These are phyloP conservation scores for Stromatinia cepivora DNA, from an alignment of 2,329 filamentous ascomycete genomes.

Conservation along the genomic window DNA sequence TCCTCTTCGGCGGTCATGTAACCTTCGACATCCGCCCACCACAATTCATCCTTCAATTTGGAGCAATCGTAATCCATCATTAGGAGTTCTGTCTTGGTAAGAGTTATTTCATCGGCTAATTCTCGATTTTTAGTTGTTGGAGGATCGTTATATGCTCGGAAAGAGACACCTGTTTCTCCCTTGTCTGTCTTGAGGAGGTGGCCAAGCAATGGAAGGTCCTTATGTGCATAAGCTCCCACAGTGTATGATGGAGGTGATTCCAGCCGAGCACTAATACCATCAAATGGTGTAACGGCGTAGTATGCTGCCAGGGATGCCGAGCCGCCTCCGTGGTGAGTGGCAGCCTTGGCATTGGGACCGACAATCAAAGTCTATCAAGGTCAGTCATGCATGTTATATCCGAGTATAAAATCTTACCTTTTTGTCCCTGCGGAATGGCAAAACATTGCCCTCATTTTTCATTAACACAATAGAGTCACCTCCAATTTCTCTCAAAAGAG, in stretches of 20 bases:
- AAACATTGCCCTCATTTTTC: slow-evolving; percentile 58
- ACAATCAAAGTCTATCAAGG: slow-evolving; percentile 50
- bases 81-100: slow-evolving; percentile 47
- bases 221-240: slow-evolving; percentile 63
- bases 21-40: slow-evolving; percentile 45
- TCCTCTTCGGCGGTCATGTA: slow-evolving; percentile 38
- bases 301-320: slow-evolving; percentile 62
- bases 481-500: slow-evolving; percentile 56
- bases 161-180: slow-evolving; percentile 60
- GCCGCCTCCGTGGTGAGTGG: slow-evolving; percentile 62
- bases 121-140: slow-evolving; percentile 49
- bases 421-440: slow-evolving; percentile 51
- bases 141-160: slow-evolving; percentile 61
- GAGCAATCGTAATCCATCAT: slow-evolving; percentile 54
- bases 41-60: slow-evolving; percentile 35
- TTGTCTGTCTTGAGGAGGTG: slow-evolving; percentile 51
- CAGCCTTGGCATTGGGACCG: slow-evolving; percentile 58
- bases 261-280: slow-evolving; percentile 54
- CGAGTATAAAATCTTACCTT: slow-evolving; percentile 53
- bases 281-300: slow-evolving; percentile 70
- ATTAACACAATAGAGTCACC: slow-evolving; percentile 62
- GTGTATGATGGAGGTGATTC: slow-evolving; percentile 46
- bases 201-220: slow-evolving; percentile 52
- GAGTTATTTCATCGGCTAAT: slow-evolving; percentile 51
- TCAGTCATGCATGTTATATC: slow-evolving; percentile 45